A percentile compares a stretch with the other conserved stretches of the same genome.
phyloP scores from a whole-genome alignment of 2,329 filamentous ascomycete genomes.

The Claviceps sp. region DNA sequence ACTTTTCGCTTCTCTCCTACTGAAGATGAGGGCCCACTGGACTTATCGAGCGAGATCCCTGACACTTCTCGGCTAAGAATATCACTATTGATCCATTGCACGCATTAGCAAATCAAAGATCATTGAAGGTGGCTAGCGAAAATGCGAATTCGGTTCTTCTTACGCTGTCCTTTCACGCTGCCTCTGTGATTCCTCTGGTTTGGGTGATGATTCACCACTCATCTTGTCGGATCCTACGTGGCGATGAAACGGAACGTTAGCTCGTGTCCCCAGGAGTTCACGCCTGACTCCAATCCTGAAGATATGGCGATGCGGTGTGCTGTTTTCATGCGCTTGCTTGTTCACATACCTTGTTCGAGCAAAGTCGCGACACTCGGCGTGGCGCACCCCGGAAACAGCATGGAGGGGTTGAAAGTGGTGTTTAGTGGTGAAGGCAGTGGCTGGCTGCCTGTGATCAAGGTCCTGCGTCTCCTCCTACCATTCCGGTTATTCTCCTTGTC shows the following conservation, averaged over 20 bases:
- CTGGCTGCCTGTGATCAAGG: slow-evolving; percentile 93
- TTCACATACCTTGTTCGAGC: slow-evolving; percentile 58
- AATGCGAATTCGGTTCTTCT: slow-evolving; percentile 20
- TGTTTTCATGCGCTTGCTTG: background rate
- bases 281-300: too few species aligned
- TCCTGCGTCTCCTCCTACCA: slow-evolving; percentile 76
- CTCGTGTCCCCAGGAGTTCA: background rate
- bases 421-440: slow-evolving; percentile 91
- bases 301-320: too few species aligned
- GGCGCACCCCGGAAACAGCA: slow-evolving; percentile 51
- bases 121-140: background rate
- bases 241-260: background rate
- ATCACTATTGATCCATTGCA: slow-evolving; percentile 44
- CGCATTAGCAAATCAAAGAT: slow-evolving; percentile 4
- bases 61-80: slow-evolving; percentile 86
- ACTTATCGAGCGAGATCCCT: slow-evolving; percentile 82
- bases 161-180: slow-evolving; percentile 91
- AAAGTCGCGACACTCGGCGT: slow-evolving; percentile 74
- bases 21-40: slow-evolving; percentile 34
- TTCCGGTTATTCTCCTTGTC: slow-evolving; percentile 87
- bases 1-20: slow-evolving; percentile 48
- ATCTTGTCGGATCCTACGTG: slow-evolving; percentile 20
- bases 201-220: slow-evolving; percentile 33
- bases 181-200: slow-evolving; percentile 56
- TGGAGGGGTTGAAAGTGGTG: slow-evolving; percentile 71